Evolutionary conservation across 2,329 filamentous ascomycete genomes (phyloP), one percentile per base, ranked within the genome.

Genomic region (Aspergillus oerlinghausenensis): DNA sequence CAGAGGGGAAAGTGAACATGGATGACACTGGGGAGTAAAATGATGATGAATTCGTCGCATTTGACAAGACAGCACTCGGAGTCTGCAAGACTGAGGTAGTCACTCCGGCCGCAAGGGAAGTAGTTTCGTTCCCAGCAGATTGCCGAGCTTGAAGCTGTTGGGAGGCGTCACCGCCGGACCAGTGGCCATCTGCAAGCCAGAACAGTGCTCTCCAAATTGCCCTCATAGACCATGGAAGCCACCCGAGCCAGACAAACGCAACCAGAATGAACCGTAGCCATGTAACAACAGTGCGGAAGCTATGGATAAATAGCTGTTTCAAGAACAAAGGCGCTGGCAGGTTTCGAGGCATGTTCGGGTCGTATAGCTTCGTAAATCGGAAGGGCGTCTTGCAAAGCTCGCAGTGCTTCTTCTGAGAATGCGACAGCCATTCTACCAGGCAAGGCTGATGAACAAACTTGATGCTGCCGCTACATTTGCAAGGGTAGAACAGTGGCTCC

Each of bases 401-500:
- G 81, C 95, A 99, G 79, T 99, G 90, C 75, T 97, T 97, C 84
- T 99, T 99, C 73, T 99, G 92, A 1, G 94, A 97, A 75, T 99
- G 95, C 51, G 92, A 93, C 23, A 99, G 82, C 94, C 94, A 99
- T 76, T 97, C 92, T 88, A 99, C 96, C 75, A 99, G 79, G 73
- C 94, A 99, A 72, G 95, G 90, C 75, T 99, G 94, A 73, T 99
- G 94, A 60, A 99, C 94, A 69, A 89, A 96, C 78, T 96, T 97
- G 78, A 99, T 99, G 77, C 93, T 97, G 56, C 94, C 94, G 70
- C 91, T 97, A 79, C 94, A 99, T 80, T 97, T 97, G 86, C 94
- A 99, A 5, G 94, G 94, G 71, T 95, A 94, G 79, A 96, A 99
- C 42, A 99, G 83, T 57, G 91, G 92, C 70, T 97, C 94, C 3